A percentile compares a stretch with the other conserved stretches of the same genome.
Conservation (phyloP, 768 basidiomycete genomes). For the Suillus sp. region DNA sequence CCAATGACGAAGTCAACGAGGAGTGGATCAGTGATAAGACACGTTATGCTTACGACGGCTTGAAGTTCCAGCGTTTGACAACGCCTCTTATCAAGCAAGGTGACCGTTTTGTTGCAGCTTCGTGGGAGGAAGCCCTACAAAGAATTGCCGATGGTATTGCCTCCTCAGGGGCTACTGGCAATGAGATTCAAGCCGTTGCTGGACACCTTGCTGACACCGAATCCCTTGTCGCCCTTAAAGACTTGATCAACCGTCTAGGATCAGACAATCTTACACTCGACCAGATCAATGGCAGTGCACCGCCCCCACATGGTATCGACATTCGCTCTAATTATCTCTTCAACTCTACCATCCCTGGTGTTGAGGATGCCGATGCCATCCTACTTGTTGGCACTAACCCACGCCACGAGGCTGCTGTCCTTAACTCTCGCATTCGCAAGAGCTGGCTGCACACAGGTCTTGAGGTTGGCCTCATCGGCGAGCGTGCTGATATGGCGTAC, state of each 20-base stretch:
- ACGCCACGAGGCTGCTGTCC: conserved; percentile 93
- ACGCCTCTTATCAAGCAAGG: conserved; percentile 87
- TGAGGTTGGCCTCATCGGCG: conserved; percentile 88
- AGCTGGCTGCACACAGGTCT: conserved; percentile 87
- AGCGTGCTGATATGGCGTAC: conserved; percentile 88
- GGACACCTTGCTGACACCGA: conserved; percentile 95
- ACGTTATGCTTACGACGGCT: conserved; percentile 93
- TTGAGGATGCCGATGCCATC: conserved; percentile 90
- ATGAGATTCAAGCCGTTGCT: conserved; percentile 95
- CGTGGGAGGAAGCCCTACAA: conserved; percentile 88
- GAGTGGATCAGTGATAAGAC: conserved; percentile 99
- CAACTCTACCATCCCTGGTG: conserved; percentile 87
- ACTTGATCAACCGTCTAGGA: conserved; percentile 88
- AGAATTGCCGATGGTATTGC: conserved; percentile 79
- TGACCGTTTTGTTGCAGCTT: conserved; percentile 87
- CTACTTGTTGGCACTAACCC: conserved; percentile 96
- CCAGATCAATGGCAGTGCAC: conserved; percentile 61
- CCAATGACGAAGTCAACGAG: conserved; percentile 98
- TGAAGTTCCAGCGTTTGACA: conserved; percentile 93
- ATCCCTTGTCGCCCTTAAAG: conserved; percentile 90
- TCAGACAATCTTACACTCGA: conserved; percentile 93
- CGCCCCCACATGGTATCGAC: conserved; percentile 82
- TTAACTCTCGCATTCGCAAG: conserved; percentile 96
- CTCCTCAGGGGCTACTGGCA: conserved; percentile 77
- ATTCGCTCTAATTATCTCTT: conserved; percentile 96